Conservation (phyloP, 345 rosid genomes). For the Dimocarpus longan region DNA sequence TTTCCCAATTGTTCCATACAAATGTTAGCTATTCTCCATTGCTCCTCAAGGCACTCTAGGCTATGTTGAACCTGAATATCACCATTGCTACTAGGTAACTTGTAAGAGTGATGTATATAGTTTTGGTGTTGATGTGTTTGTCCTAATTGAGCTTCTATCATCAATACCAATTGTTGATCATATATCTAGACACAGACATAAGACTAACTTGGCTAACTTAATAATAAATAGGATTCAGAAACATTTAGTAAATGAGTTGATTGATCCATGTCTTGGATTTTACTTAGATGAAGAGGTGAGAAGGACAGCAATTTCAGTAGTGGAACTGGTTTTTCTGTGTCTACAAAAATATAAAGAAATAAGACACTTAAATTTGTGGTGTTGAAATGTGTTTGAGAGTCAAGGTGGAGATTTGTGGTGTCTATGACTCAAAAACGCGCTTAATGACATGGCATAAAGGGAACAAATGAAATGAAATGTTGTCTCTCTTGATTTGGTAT, state of each 20-base stretch:
- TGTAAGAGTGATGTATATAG: conserved; percentile 75
- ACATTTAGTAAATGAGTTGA: conserved; percentile 41
- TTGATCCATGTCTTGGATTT: conserved; percentile 55
- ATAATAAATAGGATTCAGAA: conserved; percentile 57
- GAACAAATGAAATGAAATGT: too few relatives aligned
- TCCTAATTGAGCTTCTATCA: conserved; percentile 58
- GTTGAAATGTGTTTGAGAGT: too few relatives aligned
- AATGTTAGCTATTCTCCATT: conserved; percentile 69
- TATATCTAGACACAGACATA: conserved; percentile 47
- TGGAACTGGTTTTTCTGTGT: conserved; percentile 63
- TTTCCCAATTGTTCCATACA: conserved; percentile 52
- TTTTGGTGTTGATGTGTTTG: conserved; percentile 52
- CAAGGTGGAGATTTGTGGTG: too few relatives aligned
- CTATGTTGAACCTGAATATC: conserved; percentile 69
- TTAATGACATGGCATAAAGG: too few relatives aligned
- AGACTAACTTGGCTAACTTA: conserved; percentile 62
- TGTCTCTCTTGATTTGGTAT: too few relatives aligned
- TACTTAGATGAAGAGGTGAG: conserved; percentile 37
- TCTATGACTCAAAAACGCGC: too few relatives aligned
- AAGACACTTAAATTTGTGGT: too few relatives aligned
- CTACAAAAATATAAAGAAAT: conserved; percentile 57
- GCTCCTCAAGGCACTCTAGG: conserved; percentile 82
- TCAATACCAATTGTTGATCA: conserved; percentile 79
- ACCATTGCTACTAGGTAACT: conserved; percentile 61
- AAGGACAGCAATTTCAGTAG: conserved; percentile 50